Evolutionary conservation across 1,139 yeast species (phyloP).

Genomic region (Debaryomyces udenii): DNA sequence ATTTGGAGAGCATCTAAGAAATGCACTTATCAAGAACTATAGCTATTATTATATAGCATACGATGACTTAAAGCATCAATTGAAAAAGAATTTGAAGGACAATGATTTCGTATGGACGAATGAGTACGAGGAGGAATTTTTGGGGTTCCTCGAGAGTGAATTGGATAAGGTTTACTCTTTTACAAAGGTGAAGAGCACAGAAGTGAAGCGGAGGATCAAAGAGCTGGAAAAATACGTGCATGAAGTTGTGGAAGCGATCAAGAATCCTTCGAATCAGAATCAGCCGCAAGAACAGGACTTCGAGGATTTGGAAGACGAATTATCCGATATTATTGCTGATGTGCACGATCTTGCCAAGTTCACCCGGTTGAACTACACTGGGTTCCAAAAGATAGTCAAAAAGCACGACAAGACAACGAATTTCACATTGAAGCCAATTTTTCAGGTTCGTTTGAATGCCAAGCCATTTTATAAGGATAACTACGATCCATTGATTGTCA

Average conservation of each 20-base stretch:
- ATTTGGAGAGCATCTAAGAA: constrained; percentile 77
- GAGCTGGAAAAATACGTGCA: constrained; percentile 73
- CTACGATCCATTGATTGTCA: constrained; percentile 85
- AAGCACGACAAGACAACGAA: constrained; percentile 93
- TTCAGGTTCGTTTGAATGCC: constrained; percentile 87
- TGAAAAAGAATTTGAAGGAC: constrained; percentile 65
- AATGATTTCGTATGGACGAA: constrained; percentile 69
- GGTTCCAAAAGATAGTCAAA: constrained; percentile 92
- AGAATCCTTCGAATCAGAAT: constrained; percentile 26
- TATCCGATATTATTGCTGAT: constrained; percentile 92
- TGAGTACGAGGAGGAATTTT: constrained; percentile 77
- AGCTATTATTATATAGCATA: constrained; percentile 87
- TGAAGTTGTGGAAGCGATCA: constrained; percentile 55
- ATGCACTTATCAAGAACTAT: constrained; percentile 79
- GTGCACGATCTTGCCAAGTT: constrained; percentile 96
- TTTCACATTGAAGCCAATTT: constrained; percentile 84
- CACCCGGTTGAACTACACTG: constrained; percentile 89
- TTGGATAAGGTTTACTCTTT: constrained; percentile 90
- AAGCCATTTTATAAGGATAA: constrained; percentile 96
- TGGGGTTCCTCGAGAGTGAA: constrained; percentile 73
- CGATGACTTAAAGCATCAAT: constrained; percentile 82
- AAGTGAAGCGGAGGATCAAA: constrained; percentile 78
- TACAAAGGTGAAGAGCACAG: constrained; percentile 84
- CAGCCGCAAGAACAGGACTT: constrained; percentile 77
- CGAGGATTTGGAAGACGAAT: constrained; percentile 86